phyloP scores from a whole-genome alignment of 2,329 filamentous ascomycete species.

The Phaeosphaeria sp. region DNA sequence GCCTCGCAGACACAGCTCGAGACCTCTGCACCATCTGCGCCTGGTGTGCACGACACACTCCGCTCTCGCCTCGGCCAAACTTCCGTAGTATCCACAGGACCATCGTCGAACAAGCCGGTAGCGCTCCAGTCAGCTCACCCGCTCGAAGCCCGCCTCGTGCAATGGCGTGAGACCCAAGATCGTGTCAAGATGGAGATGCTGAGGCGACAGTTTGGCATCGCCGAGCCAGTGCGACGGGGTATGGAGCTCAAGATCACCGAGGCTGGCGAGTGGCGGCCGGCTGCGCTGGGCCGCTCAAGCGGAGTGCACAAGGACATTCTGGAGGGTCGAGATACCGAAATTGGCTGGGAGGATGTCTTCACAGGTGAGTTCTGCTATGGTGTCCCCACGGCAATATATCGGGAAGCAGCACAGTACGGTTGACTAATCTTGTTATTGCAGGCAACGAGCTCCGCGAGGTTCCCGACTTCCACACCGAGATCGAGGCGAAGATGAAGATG shows the following conservation, averaged over 20 bases:
- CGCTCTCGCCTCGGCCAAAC: constrained; percentile 77
- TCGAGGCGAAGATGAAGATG: constrained; percentile 92
- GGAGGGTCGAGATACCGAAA: constrained; percentile 74
- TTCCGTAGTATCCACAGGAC: constrained; percentile 40
- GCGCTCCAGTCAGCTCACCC: constrained; percentile 77
- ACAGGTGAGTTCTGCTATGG: constrained; percentile 60
- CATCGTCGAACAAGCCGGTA: constrained; percentile 36
- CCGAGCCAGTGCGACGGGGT: constrained; percentile 86
- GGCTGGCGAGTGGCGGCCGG: constrained; percentile 80
- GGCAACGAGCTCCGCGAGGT: constrained; percentile 73
- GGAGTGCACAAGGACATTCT: constrained; percentile 91
- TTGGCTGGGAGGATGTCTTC: constrained; percentile 95
- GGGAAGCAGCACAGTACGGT: not conserved
- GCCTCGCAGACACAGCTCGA: constrained; percentile 60
- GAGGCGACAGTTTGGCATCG: constrained; percentile 86
- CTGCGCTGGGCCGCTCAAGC: constrained; percentile 69
- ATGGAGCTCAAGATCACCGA: constrained; percentile 94
- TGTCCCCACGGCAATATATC: not conserved
- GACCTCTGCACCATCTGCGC: constrained; percentile 81
- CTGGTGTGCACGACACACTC: constrained; percentile 91
- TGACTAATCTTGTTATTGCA: constrained; percentile 34
- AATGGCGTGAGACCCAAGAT: constrained; percentile 92
- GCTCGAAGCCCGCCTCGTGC: constrained; percentile 85
- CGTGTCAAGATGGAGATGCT: constrained; percentile 85
- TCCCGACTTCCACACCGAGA: constrained; percentile 85